Evolutionary conservation across 495 filamentous ascomycete genomes (phyloP), one percentile per base, ranked within the genome.

Genomic region (Xylaria castorea): DNA sequence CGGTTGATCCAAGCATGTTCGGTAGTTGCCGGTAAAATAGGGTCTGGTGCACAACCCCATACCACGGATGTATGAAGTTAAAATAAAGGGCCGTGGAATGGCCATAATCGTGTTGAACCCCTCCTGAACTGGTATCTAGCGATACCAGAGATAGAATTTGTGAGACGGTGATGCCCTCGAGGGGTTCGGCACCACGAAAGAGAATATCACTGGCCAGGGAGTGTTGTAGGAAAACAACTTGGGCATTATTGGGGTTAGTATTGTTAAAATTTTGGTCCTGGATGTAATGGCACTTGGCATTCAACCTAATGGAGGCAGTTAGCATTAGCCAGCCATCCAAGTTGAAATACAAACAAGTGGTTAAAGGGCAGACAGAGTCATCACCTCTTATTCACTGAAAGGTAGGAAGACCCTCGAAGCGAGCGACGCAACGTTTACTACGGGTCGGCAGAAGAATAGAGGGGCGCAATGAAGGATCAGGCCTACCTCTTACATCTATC

Each of bases 271-370:
- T 46, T 20, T 66, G 53, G 12, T 79, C 79, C 53, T 79, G 78
- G 40, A 77, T 69, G 61, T 81, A 81, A 57, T 76, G 74, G 51
- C 79, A 81, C 63, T 76, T 79, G 0, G 79, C 75, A 68, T 78
- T 76, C 4, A 81, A 73, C 60, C 79, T 81, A 50, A 53, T 25
- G 22, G 57, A 55, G 4, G 30, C 20, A 11, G 63, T 78, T 70
- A 78, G 78, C 30, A 62, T 42, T 22, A 42, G 34, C 14, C 34
- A 42, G 34, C 14, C 5, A 44, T 30, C 5, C 20, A 51, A 48
- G 27, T 40, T 57, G 11, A 60, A 32, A 18, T 42, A 40, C n/a
- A 38, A 61, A 36, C 58, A 32, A 32, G 18, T 42, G 38, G 42
- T 70, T n/a, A 14, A 22, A 38, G 38, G 11, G n/a, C 4, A 25